These are phyloP conservation scores for Ophiostoma perfectum DNA, from an alignment of 2,329 filamentous ascomycete species.

Conservation along the genomic window DNA sequence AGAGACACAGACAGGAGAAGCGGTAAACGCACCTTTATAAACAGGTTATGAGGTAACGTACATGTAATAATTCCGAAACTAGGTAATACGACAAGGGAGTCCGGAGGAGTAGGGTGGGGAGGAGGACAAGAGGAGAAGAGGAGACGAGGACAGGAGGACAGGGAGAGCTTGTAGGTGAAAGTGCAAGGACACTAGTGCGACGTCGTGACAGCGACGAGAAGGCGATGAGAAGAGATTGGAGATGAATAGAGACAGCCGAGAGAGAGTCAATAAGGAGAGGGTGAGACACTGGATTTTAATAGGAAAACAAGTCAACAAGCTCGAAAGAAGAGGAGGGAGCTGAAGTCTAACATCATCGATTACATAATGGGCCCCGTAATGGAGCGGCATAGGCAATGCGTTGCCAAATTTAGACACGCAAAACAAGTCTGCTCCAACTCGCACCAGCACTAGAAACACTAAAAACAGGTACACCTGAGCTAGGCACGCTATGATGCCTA, in stretches of 20 bases:
- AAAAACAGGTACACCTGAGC: constrained; percentile 2
- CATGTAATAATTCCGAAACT: neutral
- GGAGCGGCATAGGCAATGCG: neutral
- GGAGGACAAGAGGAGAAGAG: neutral
- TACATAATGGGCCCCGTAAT: neutral
- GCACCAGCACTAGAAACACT: neutral
- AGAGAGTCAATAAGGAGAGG: neutral
- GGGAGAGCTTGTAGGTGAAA: neutral
- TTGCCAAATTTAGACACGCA: constrained; percentile 7
- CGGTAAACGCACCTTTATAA: constrained; percentile 11
- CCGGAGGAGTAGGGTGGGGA: neutral
- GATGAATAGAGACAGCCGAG: neutral
- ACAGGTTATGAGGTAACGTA: neutral
- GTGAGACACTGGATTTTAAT: neutral
- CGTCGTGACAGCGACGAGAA: neutral
- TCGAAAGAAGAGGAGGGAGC: neutral
- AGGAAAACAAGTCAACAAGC: neutral
- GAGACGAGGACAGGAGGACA: neutral
- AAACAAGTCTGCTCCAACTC: neutral
- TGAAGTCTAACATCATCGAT: neutral
- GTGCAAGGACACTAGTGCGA: neutral
- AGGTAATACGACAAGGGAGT: neutral
- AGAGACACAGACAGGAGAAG: neutral
- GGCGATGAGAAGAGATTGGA: neutral
- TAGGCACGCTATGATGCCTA: neutral